Base-by-base conservation (phyloP, 2,329 filamentous ascomycete species). In the Paecilomyces dactylethromorphus region DNA sequence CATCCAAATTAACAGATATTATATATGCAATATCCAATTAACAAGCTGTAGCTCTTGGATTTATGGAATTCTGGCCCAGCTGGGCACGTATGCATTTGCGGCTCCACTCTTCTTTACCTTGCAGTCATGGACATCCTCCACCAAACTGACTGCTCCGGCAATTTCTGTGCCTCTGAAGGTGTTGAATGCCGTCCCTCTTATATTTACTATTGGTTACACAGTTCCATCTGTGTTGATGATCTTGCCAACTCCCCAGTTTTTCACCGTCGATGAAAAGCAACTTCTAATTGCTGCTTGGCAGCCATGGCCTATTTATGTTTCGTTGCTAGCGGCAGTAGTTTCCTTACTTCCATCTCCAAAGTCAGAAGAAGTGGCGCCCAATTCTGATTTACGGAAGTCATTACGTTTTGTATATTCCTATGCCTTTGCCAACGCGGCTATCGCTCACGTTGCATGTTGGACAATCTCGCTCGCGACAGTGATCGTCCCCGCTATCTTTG, bases 341-440 rank as follows among this genome's bases (percentile, higher is more conserved):
- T 57, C 13, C 35, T 52, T 53, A 11, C 24, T 53, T 45, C 26
- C 12, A 12, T 45, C 31, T 31, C 35, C 21, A 22, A 22, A 21
- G 4, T 8, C 22, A 26, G 51, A 53, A 21, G 21, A 53, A 21
- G 51, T 15, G 2, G 26, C 15, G 5, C 21, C 29, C 18, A 13
- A 13, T 2, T 8, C 26, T 7, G 51, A 12, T 5, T 13, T 57
- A 29, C 21, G 35, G 35, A 26, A 29, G 39, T 15, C 35, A 5
- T 45, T 45, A 26, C 45, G 56, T n/a, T 12, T 18, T 8, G 53
- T 57, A 13, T 57, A 57, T 18, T 31, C 21, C 51, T 57, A 53
- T 21, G 31, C 56, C 29, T 57, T 57, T 57, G 10, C 29, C 6
- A 15, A 39, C 10, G 49, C 56, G 3, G 26, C 50, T 11, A 53